Percentiles rank a stretch among this genome's conserved stretches.
These are phyloP conservation scores for Amanita thiersii DNA, from an alignment of 768 basidiomycete species.

Conservation along the genomic window DNA sequence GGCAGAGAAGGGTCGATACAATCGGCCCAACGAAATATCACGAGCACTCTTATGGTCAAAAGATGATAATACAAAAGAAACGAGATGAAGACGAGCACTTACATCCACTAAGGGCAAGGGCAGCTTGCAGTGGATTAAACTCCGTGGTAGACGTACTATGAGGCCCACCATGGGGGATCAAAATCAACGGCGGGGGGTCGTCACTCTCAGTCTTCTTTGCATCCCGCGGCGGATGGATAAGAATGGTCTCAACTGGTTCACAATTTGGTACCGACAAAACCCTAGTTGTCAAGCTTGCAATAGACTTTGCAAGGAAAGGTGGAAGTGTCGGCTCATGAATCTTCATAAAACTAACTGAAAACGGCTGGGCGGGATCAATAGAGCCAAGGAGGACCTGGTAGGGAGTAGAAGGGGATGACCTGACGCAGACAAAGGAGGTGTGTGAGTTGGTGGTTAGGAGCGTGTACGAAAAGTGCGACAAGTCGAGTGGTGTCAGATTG, in stretches of 20 bases:
- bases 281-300: slow-evolving; percentile 31
- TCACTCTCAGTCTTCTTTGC: slow-evolving; percentile 14
- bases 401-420: slow-evolving; percentile 40
- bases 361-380: not conserved
- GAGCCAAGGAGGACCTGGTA: slow-evolving; percentile 41
- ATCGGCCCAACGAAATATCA: no score
- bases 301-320: slow-evolving; percentile 29
- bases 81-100: slow-evolving; percentile 15
- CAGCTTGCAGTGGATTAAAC: slow-evolving; percentile 35
- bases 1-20: no score
- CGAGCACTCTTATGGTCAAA: no score
- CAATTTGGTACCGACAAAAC: slow-evolving; percentile 44
- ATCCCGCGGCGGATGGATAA: slow-evolving; percentile 28
- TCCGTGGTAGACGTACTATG: slow-evolving; percentile 40
- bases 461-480: slow-evolving; percentile 30
- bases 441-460: slow-evolving; percentile 41
- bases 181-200: slow-evolving; percentile 40
- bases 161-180: slow-evolving; percentile 56
- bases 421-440: slow-evolving; percentile 31
- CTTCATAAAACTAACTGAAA: not conserved
- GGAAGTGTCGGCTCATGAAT: not conserved
- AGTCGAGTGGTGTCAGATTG: slow-evolving; percentile 20
- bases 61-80: not conserved
- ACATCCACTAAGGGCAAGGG: slow-evolving; percentile 57
- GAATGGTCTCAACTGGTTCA: slow-evolving; percentile 44